phyloP scores from a whole-genome alignment of 139 green algal genomes.

The Chlorella sp. region DNA sequence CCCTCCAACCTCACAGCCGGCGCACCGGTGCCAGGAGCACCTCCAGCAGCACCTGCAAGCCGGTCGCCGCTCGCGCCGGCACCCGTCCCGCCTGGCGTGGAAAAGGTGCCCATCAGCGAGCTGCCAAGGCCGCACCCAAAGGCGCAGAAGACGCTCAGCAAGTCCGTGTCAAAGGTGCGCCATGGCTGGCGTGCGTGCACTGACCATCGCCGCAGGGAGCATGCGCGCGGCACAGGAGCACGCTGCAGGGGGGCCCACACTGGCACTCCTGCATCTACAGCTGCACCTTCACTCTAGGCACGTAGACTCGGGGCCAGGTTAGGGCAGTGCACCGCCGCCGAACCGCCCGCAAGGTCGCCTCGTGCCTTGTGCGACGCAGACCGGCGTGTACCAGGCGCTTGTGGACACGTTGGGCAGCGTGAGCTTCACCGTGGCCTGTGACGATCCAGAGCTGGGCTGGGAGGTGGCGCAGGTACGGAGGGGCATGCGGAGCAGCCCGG shows the following conservation, averaged over 20 bases:
- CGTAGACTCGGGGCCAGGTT: background rate
- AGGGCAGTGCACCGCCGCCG: background rate
- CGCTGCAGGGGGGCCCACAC: no score
- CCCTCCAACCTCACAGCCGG: background rate
- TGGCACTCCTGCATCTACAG: background rate
- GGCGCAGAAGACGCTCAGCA: slow-evolving; percentile 5
- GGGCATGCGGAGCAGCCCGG: no score
- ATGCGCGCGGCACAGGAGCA: background rate
- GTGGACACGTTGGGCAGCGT: slow-evolving; percentile 5
- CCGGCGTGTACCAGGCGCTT: slow-evolving; percentile 3
- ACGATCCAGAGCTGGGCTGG: slow-evolving; percentile 3
- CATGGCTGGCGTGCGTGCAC: background rate
- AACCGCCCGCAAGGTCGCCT: background rate
- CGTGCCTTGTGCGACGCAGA: background rate
- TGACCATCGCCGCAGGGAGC: background rate
- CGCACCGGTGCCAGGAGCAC: background rate
- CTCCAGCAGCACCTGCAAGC: background rate
- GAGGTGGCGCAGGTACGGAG: slow-evolving; percentile 4
- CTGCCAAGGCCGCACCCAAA: slow-evolving; percentile 1
- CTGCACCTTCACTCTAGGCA: background rate
- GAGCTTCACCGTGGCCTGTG: slow-evolving; percentile 10
- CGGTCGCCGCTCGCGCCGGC: background rate
- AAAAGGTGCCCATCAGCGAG: background rate
- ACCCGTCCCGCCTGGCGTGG: background rate
- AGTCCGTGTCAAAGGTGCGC: background rate